Base-by-base conservation (phyloP, 345 rosid genomes). In the Physaria fendleri region DNA sequence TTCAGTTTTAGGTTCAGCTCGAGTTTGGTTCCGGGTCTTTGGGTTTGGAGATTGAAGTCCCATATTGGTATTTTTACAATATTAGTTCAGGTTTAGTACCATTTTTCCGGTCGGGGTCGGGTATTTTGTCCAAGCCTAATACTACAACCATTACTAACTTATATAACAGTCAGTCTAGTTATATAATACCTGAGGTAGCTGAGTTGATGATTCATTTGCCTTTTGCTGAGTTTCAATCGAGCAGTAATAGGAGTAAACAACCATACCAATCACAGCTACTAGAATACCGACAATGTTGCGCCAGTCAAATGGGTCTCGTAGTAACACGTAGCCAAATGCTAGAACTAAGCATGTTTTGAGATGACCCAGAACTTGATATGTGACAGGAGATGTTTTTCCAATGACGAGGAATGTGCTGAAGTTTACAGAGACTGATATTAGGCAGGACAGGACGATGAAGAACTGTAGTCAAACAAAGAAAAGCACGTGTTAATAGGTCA, bases 351-450 rank as follows among this genome's bases (percentile, higher is more conserved):
- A 94, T 49, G 99, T 94, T 77, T 94, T 94, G 38, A 94, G 78
- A 78, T 94, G 99, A 43, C 99, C 99, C n/a, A 94, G 82, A 47
- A 94, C 99, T 73, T 94, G 99, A 77, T 94, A 94, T 29, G 99
- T 90, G 59, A 94, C 99, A 2, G 99, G 99, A 69, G 99, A 94
- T 59, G 99, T 94, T 78, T 94, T 94, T 64, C 99, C 99, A 29
- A 94, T 94, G 11, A 94, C 99, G 68, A 94, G 75, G 76, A 94
- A 94, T 21, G 99, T 94, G 75, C 99, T 94, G 77, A 94, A 94
- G 90, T 94, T 94, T 54, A 94, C 99, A 42, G 97, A 94, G 44
- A 94, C 99, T 23, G 99, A 90, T 77, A 94, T 94, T 80, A 94
- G 59, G 79, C 99, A 94, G 64, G 99, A 94, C 13, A 94, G 84